Evolutionary conservation across 192 early-diverging fungal species (phyloP).

Genomic region (Umbelopsis sp.): DNA sequence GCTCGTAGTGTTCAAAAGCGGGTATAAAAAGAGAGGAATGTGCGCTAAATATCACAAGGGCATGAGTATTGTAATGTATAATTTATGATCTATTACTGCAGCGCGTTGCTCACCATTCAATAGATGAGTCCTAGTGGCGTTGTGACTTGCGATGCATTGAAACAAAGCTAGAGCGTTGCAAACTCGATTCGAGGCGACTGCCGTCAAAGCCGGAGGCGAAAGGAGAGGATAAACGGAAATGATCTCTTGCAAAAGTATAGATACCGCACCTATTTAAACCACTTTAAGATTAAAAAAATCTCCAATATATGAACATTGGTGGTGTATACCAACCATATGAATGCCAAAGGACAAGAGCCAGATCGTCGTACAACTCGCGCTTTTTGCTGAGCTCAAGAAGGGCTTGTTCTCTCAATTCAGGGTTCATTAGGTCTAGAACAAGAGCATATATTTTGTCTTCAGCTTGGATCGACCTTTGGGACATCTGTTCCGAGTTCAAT

Average conservation of each 20-base stretch:
- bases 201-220: constrained; percentile 85
- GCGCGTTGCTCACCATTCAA: constrained; percentile 62
- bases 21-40: constrained; percentile 95
- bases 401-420: constrained; percentile 79
- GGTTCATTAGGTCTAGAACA: constrained; percentile 82
- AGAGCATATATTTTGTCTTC: constrained; percentile 90
- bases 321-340: constrained; percentile 69
- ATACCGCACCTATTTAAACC: constrained; percentile 76
- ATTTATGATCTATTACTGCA: not conserved
- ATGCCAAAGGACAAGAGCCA: constrained; percentile 97
- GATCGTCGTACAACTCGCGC: constrained; percentile 92
- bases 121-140: constrained; percentile 86
- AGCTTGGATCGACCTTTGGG: constrained; percentile 50
- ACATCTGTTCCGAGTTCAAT: constrained; percentile 41
- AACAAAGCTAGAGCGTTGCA: constrained; percentile 95
- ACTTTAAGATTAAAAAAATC: not conserved
- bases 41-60: constrained; percentile 66
- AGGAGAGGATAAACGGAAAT: constrained; percentile 93
- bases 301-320: not conserved
- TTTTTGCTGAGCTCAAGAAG: constrained; percentile 92
- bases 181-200: constrained; percentile 90
- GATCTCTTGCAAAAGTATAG: constrained; percentile 94
- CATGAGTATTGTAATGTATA: constrained; percentile 1
- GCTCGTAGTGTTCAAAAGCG: constrained; percentile 97
- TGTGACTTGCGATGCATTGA: constrained; percentile 96